A percentile compares a stretch with the other conserved stretches of the same genome.
These are phyloP conservation scores for Wickerhamiella galacta DNA, from an alignment of 805 yeast species.

Conservation along the genomic window DNA sequence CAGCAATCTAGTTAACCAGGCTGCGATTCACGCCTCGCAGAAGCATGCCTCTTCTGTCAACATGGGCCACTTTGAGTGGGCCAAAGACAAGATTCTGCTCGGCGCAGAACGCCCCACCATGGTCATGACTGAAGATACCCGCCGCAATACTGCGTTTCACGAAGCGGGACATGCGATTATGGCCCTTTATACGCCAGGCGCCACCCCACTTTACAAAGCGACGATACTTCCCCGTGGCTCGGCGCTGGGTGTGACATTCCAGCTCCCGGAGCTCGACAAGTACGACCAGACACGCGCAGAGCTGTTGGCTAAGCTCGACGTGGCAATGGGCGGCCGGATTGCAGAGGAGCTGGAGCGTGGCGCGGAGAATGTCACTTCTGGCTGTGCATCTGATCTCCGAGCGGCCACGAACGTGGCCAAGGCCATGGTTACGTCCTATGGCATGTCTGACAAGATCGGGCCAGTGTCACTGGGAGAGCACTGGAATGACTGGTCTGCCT, in stretches of 20 bases:
- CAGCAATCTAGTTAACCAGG: constrained; percentile 91
- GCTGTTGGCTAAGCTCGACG: constrained; percentile 82
- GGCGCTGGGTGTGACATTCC: constrained; percentile 93
- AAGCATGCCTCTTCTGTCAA: constrained; percentile 78
- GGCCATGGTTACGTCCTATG: constrained; percentile 92
- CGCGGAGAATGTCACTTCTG: constrained; percentile 80
- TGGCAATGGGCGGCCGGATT: constrained; percentile 97
- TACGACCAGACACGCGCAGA: constrained; percentile 82
- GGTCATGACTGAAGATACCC: constrained; percentile 91
- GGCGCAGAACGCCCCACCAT: constrained; percentile 96
- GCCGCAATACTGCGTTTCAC: constrained; percentile 90
- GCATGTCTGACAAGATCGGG: constrained; percentile 89
- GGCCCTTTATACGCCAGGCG: constrained; percentile 89
- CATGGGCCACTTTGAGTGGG: constrained; percentile 94
- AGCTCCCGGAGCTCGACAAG: constrained; percentile 95
- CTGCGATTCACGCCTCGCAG: constrained; percentile 94
- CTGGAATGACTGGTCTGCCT: constrained; percentile 92
- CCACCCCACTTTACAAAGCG: constrained; percentile 90
- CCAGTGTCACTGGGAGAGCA: constrained; percentile 79
- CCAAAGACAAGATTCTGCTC: constrained; percentile 92
- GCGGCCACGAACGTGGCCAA: constrained; percentile 86
- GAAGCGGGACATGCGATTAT: constrained; percentile 99
- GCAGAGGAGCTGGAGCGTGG: constrained; percentile 94
- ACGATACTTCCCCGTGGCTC: constrained; percentile 94
- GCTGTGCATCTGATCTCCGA: constrained; percentile 83